phyloP scores from a whole-genome alignment of 129 eudicot genomes.

The carrot (Daucus carota) region DNA sequence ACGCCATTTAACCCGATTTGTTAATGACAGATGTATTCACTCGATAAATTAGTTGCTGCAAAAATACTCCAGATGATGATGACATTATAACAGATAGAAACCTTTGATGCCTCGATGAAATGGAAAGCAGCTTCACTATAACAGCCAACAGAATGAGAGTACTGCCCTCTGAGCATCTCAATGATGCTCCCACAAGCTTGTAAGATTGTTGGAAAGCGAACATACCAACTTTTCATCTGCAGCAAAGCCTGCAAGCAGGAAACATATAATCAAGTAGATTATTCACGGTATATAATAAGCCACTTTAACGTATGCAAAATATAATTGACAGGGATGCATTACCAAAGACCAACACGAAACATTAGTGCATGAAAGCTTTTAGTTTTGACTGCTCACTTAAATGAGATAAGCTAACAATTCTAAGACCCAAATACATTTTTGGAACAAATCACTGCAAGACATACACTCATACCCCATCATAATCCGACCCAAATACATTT shows the following conservation, averaged over 20 bases:
- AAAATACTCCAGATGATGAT: not conserved
- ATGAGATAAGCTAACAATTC: not conserved
- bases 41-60: not conserved
- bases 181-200: constrained; percentile 84
- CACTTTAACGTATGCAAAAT: not conserved
- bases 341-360: not conserved
- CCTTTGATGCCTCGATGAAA: constrained; percentile 86
- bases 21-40: not conserved
- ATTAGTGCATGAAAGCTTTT: not conserved
- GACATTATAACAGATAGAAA: constrained; percentile 20
- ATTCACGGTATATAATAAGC: not conserved
- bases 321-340: not conserved
- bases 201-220: constrained; percentile 84
- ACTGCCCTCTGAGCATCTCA: constrained; percentile 95
- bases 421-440: too few relatives aligned
- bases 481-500: not conserved
- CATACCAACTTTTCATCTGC: constrained; percentile 75
- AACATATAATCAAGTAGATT: not conserved
- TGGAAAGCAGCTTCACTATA: constrained; percentile 86
- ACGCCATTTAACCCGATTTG: too few relatives aligned
- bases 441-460: too few relatives aligned
- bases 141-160: constrained; percentile 84
- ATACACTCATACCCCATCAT: not conserved
- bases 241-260: constrained; percentile 57
- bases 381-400: not conserved